These are phyloP conservation scores for Rhizopus arrhizus DNA, from an alignment of 371 early-diverging fungal species.

Conservation along the genomic window DNA sequence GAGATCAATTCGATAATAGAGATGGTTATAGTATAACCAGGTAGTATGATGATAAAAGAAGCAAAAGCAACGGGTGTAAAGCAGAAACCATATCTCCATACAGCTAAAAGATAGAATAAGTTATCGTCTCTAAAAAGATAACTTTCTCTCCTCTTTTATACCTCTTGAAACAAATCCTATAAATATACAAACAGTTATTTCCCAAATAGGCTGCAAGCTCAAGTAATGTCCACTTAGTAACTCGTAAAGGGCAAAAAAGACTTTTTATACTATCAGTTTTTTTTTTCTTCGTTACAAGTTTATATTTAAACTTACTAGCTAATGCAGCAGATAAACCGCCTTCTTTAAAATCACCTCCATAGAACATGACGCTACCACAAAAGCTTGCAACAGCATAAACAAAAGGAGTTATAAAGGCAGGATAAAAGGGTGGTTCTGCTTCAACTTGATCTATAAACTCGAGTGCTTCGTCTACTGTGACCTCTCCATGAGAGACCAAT, in stretches of 20 bases:
- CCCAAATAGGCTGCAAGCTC: constrained; percentile 62
- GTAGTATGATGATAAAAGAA: constrained; percentile 65
- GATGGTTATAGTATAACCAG: constrained; percentile 77
- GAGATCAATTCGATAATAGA: constrained; percentile 84
- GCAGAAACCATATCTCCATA: constrained; percentile 41
- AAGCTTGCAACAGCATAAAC: constrained; percentile 55
- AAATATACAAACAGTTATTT: constrained; percentile 69
- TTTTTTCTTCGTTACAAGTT: neutral
- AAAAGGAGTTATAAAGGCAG: constrained; percentile 53
- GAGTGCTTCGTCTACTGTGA: constrained; percentile 56
- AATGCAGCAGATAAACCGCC: constrained; percentile 44
- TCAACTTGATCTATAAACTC: constrained; percentile 50
- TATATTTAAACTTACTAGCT: constrained; percentile 38
- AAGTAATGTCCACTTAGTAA: constrained; percentile 38
- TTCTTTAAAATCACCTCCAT: constrained; percentile 49
- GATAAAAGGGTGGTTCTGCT: constrained; percentile 47
- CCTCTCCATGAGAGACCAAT: constrained; percentile 50
- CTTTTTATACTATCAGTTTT: constrained; percentile 15
- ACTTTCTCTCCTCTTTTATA: neutral
- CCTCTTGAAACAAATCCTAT: constrained; percentile 67
- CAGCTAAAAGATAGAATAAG: constrained; percentile 25
- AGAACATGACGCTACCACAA: constrained; percentile 51
- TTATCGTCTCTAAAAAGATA: neutral
- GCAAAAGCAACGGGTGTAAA: constrained; percentile 55
- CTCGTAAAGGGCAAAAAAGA: constrained; percentile 48